Conservation (phyloP, 1,284 basidiomycete genomes). For the Schizopora paradoxa region DNA sequence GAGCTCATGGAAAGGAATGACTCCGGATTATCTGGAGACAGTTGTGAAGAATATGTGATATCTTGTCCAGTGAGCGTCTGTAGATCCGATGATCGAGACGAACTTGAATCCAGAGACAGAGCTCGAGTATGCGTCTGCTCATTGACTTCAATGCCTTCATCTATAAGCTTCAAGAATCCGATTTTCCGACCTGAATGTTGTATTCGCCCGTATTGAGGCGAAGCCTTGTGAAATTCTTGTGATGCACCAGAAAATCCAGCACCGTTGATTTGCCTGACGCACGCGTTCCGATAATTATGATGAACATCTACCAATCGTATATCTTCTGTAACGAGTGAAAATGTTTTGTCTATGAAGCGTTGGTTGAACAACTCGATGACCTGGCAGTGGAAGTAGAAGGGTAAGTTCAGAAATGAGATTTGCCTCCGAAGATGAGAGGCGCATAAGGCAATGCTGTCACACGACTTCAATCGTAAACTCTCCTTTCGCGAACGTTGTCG, state of each 20-base stretch:
- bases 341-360: no score
- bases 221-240: conserved; percentile 41
- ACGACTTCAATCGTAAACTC: no score
- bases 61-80: not conserved
- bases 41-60: not conserved
- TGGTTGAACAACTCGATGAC: no score
- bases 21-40: conserved; percentile 3
- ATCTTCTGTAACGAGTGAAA: not conserved
- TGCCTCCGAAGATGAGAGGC: no score
- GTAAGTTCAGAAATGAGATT: no score
- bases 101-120: not conserved
- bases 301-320: conserved; percentile 51
- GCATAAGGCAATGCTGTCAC: no score
- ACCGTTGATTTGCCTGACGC: conserved; percentile 79
- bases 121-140: not conserved
- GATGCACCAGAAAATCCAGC: conserved; percentile 61
- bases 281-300: conserved; percentile 83
- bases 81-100: not conserved
- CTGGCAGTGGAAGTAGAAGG: no score
- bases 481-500: conserved; percentile 32
- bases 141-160: not conserved
- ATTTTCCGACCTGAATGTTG: not conserved
- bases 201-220: conserved; percentile 19
- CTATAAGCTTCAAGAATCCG: not conserved
- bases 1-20: conserved; percentile 15